These are phyloP conservation scores for Colletotrichum melonis DNA, from an alignment of 2,329 filamentous ascomycete species.

Conservation along the genomic window DNA sequence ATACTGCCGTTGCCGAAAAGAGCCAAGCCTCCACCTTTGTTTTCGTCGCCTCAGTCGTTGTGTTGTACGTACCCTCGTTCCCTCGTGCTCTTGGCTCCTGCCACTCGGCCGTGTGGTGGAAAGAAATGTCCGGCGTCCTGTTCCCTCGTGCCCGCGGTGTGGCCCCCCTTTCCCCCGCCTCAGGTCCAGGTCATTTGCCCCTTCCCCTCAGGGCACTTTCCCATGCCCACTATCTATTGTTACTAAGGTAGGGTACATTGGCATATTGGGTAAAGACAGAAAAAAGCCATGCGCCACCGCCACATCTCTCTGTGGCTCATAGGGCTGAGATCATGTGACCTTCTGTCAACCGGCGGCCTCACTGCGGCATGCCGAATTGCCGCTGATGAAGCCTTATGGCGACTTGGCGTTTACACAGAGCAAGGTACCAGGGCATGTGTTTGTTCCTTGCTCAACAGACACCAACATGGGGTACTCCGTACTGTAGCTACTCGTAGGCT, in stretches of 20 bases:
- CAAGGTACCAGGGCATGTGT: not conserved
- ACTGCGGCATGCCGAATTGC: not conserved
- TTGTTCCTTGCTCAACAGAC: not conserved
- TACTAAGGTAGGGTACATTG: too few relatives aligned
- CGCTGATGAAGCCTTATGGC: not conserved
- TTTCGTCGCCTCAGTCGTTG: not conserved
- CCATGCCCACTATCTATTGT: not conserved
- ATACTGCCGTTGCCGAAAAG: not conserved
- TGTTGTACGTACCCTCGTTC: not conserved
- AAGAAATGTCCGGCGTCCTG: not conserved
- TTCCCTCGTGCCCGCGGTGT: not conserved
- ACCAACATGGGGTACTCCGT: not conserved
- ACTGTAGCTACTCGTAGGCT: not conserved
- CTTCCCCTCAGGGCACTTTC: not conserved
- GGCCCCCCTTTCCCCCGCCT: too few relatives aligned
- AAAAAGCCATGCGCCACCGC: not conserved
- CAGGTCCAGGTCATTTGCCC: not conserved
- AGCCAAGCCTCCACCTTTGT: not conserved
- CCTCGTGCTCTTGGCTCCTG: too few relatives aligned
- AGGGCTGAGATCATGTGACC: conserved; percentile 33
- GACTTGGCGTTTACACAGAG: not conserved
- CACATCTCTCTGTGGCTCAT: conserved; percentile 14
- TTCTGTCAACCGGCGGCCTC: not conserved
- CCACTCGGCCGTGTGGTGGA: not conserved
- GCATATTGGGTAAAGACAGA: not conserved